phyloP scores from a whole-genome alignment of 202 grass and related monocot species.

The Alloteropsis angusta region DNA sequence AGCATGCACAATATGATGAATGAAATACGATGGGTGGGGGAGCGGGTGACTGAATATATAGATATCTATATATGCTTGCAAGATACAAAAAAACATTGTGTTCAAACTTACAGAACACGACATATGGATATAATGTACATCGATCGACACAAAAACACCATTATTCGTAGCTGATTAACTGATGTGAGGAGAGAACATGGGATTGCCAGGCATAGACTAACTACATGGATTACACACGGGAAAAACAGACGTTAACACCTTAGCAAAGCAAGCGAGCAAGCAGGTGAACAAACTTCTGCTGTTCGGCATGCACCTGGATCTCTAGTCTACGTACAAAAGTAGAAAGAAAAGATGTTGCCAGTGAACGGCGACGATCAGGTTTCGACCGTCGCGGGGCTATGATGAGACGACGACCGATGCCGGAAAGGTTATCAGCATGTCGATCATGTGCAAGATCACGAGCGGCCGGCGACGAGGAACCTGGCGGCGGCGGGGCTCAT shows the following conservation, averaged over 20 bases:
- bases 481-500: constrained; percentile 18
- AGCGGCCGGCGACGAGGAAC: constrained; percentile 21
- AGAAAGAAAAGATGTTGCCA: background rate
- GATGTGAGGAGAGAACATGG: background rate
- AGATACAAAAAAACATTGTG: background rate
- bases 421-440: no score
- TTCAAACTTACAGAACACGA: background rate
- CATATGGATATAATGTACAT: background rate
- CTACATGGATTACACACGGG: background rate
- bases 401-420: no score
- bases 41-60: no score
- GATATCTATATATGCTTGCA: background rate
- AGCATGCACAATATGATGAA: background rate
- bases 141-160: background rate
- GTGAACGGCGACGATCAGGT: background rate
- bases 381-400: background rate
- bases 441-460: background rate
- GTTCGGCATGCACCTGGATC: background rate
- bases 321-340: background rate
- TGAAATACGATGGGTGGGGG: background rate
- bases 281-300: constrained; percentile 19
- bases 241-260: background rate
- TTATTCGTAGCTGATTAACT: no score
- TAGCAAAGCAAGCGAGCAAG: background rate
- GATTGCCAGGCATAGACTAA: background rate